phyloP scores from a whole-genome alignment of 495 filamentous ascomycete species.

The Tirmania nivea region DNA sequence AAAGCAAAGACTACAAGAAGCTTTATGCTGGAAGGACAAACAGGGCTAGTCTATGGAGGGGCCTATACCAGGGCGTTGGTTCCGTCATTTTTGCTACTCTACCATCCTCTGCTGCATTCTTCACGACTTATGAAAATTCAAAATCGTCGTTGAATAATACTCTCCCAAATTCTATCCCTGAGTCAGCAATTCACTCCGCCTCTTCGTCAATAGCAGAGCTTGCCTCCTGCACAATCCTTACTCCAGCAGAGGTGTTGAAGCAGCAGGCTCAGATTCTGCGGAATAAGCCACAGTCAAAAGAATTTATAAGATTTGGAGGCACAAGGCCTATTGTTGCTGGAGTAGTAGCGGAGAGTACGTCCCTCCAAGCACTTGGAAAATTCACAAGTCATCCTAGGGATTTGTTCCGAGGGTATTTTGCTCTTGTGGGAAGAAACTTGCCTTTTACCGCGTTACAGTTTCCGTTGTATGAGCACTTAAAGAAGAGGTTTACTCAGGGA shows the following conservation, averaged over 20 bases:
- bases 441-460: conserved; percentile 79
- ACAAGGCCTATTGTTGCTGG: background rate
- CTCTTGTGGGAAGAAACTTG: conserved; percentile 56
- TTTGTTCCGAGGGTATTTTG: conserved; percentile 60
- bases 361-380: conserved; percentile 25
- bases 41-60: conserved; percentile 38
- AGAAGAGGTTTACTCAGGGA: conserved; percentile 17
- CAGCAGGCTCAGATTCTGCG: conserved; percentile 66
- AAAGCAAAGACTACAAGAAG: conserved; percentile 48
- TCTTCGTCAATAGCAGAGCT: conserved; percentile 57
- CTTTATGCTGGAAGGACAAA: conserved; percentile 24
- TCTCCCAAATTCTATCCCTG: conserved; percentile 28
- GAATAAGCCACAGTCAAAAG: background rate
- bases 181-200: conserved; percentile 41
- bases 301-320: conserved; percentile 15
- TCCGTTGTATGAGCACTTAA: conserved; percentile 57
- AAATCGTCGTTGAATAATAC: conserved; percentile 32
- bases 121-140: conserved; percentile 63
- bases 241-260: conserved; percentile 78
- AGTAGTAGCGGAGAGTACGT: conserved; percentile 18
- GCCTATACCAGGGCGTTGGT: conserved; percentile 73
- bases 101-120: conserved; percentile 67
- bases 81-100: conserved; percentile 74
- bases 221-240: conserved; percentile 65
- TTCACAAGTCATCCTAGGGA: conserved; percentile 16